Base-by-base conservation (phyloP, 2,329 filamentous ascomycete genomes). In the Stagonosporopsis cucurbitacearum region DNA sequence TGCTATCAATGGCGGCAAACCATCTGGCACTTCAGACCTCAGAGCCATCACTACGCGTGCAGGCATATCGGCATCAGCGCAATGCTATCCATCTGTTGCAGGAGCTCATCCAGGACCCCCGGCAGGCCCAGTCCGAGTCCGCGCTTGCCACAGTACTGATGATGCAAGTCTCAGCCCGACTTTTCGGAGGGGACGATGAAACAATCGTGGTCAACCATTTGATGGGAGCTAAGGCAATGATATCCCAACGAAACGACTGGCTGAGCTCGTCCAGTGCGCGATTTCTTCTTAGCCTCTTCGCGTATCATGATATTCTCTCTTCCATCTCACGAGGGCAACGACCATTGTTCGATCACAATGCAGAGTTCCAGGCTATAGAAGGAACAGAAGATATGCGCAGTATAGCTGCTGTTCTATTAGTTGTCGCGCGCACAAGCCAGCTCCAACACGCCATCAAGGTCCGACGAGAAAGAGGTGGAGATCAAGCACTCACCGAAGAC, bases 241-340 rank as follows among this genome's bases (percentile, higher is more conserved):
- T 73, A n/a, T 40, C 62, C 2, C 45, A 59, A 37, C 59, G 63
- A 19, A 33, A 53, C 17, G 15, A 42, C 19, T 49, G 58, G 58
- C 53, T 56, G 19, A 19, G 48, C 28, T 64, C 69, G 13, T 64
- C 68, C 1, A 70, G 60, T 23, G 58, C 61, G 20, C 60, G 62
- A 15, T 73, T 73, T 32, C 58, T 73, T 8, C 55, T 70, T 17
- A 70, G 65, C 26, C 58, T 73, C 1, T 71, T 71, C 25, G 68
- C 70, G 2, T 73, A 73, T 26, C 70, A 73, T 39, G 70, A 73
- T 28, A 73, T 73, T 6, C 58, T 73, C 6, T 66, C 69, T 1
- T 70, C 68, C 7, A 64, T 73, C 2, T 72, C 70, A 9, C 60
- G 68, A 20, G 64, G 68, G 7, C 59, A 68, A 7, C 55, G 57